A percentile compares a stretch with the other conserved stretches of the same genome.
Conservation (phyloP, 768 basidiomycete species). For the Tubosaeta brunneosetosa region DNA sequence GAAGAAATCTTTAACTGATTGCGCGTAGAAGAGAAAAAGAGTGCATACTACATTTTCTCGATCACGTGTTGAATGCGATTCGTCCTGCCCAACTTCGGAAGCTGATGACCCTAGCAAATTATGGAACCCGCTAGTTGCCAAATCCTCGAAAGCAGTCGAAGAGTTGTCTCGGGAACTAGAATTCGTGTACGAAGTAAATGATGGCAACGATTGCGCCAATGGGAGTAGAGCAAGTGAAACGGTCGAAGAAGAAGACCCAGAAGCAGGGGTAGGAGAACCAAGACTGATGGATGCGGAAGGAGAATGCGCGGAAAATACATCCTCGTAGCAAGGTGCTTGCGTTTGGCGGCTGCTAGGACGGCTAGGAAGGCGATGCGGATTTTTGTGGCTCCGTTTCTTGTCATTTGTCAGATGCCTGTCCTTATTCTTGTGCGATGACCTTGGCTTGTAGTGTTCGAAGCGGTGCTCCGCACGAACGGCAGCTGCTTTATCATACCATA, state of each 20-base stretch:
- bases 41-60: conserved; percentile 20
- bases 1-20: conserved; percentile 3
- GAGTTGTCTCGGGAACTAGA: background rate
- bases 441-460: conserved; percentile 28
- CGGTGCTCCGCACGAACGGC: conserved; percentile 25
- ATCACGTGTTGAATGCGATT: conserved; percentile 22
- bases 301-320: conserved; percentile 12
- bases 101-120: conserved; percentile 21
- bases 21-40: background rate
- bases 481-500: conserved; percentile 34
- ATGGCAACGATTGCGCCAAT: conserved; percentile 15
- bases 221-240: conserved; percentile 12
- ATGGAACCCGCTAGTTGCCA: conserved; percentile 6
- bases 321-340: conserved; percentile 11
- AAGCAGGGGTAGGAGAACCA: background rate
- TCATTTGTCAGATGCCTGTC: conserved; percentile 13
- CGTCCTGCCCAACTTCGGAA: conserved; percentile 14
- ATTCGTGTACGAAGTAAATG: conserved; percentile 8
- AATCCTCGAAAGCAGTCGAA: conserved; percentile 13
- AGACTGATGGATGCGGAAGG: conserved; percentile 5
- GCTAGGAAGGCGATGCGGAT: conserved; percentile 34
- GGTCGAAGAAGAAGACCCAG: conserved; percentile 3
- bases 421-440: conserved; percentile 21
- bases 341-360: conserved; percentile 29
- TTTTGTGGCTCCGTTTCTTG: conserved; percentile 32